Percentiles rank a stretch among this genome's conserved stretches.
phyloP scores from a whole-genome alignment of 225 moss, liverwort and hornwort genomes.

The Bryoerythrophyllum caledonicum region DNA sequence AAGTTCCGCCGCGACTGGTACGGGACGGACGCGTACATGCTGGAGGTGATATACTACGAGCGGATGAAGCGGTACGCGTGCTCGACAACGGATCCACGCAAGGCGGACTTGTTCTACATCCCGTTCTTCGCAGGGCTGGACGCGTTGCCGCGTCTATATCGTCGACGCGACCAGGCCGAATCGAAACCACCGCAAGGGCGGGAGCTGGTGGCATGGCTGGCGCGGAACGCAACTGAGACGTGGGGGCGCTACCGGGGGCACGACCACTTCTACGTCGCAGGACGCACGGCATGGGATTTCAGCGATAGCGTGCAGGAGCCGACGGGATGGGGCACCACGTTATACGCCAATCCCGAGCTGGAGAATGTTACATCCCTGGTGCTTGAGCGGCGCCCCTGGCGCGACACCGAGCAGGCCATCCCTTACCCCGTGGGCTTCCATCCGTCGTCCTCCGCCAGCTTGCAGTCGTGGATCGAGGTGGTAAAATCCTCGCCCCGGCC shows the following conservation, averaged over 20 bases:
- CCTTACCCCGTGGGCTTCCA: slow-evolving; percentile 80
- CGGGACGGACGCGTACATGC: slow-evolving; percentile 76
- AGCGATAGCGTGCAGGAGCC: neutral
- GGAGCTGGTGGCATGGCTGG: slow-evolving; percentile 53
- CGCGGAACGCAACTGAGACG: slow-evolving; percentile 30
- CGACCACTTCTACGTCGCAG: slow-evolving; percentile 69
- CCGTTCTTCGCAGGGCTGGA: slow-evolving; percentile 69
- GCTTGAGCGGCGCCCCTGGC: slow-evolving; percentile 59
- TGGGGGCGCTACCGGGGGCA: slow-evolving; percentile 51
- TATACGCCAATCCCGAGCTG: slow-evolving; percentile 40
- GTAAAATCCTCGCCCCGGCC: slow-evolving; percentile 17
- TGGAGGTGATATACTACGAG: slow-evolving; percentile 73
- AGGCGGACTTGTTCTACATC: slow-evolving; percentile 69
- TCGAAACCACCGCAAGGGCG: slow-evolving; percentile 25
- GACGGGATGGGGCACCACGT: slow-evolving; percentile 45
- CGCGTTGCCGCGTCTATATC: slow-evolving; percentile 56
- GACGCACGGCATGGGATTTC: slow-evolving; percentile 81
- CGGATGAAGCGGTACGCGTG: slow-evolving; percentile 59
- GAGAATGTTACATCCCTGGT: slow-evolving; percentile 53
- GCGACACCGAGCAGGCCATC: slow-evolving; percentile 41
- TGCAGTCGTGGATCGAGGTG: slow-evolving; percentile 35
- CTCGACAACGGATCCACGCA: slow-evolving; percentile 23
- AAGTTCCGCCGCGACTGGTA: slow-evolving; percentile 52
- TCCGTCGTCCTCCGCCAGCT: slow-evolving; percentile 41
- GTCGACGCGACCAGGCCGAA: neutral